Evolutionary conservation across 1,284 basidiomycete species (phyloP).

Genomic region (Trichosporon coremiiforme): DNA sequence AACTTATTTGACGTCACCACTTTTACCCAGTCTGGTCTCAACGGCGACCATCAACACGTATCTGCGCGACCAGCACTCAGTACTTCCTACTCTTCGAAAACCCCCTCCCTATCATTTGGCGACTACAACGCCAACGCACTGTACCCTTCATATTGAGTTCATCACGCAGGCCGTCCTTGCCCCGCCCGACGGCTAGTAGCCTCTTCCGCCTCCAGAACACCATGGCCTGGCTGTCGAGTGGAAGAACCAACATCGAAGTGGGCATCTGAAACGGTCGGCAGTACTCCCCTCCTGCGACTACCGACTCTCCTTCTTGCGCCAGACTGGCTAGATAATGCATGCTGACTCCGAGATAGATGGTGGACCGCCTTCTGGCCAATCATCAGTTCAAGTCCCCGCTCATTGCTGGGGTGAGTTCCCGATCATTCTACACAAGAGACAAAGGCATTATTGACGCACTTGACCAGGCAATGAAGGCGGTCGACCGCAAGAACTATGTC

Average conservation of each 20-base stretch:
- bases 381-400: constrained; percentile 43
- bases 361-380: constrained; percentile 44
- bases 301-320: neutral
- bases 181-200: constrained; percentile 9
- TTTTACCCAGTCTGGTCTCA: neutral
- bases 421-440: neutral
- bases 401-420: constrained; percentile 43
- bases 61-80: neutral
- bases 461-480: constrained; percentile 50
- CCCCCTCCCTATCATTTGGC: neutral
- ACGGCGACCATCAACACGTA: constrained; percentile 5
- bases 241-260: constrained; percentile 49
- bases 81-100: neutral
- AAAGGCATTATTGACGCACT: constrained; percentile 12
- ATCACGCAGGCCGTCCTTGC: constrained; percentile 7
- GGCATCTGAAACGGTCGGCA: constrained; percentile 22
- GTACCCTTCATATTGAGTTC: constrained; percentile 1
- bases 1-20: constrained; percentile 16
- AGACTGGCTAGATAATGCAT: neutral
- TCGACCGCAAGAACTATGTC: constrained; percentile 53
- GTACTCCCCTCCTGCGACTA: neutral
- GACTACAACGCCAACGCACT: constrained; percentile 5
- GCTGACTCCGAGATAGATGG: constrained; percentile 39
- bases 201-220: constrained; percentile 20
- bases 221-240: constrained; percentile 52